Percentiles rank a stretch among this genome's conserved stretches.
Conservation (phyloP, 352 stramenopile genomes). For the Pythium utonaiense region DNA sequence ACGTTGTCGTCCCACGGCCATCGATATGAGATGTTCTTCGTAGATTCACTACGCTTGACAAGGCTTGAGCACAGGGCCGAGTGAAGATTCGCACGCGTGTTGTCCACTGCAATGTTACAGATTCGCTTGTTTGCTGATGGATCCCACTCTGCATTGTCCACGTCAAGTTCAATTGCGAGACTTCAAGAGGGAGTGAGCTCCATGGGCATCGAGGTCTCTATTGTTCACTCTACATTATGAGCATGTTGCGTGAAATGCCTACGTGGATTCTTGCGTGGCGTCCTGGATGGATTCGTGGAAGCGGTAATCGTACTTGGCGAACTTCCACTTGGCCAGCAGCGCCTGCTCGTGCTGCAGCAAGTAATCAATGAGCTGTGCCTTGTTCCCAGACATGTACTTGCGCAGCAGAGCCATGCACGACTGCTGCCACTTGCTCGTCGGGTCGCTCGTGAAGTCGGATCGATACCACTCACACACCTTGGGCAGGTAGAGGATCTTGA, state of each 20-base stretch:
- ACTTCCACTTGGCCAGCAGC: constrained; percentile 44
- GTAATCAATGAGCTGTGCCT: constrained; percentile 37
- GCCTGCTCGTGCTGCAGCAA: constrained; percentile 29
- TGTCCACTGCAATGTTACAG: not conserved
- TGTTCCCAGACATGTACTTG: constrained; percentile 29
- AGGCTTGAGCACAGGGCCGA: not conserved
- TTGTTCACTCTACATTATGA: not conserved
- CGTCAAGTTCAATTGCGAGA: not conserved
- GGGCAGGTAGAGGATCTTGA: constrained; percentile 39
- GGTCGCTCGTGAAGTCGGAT: constrained; percentile 33
- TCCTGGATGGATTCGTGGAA: constrained; percentile 40
- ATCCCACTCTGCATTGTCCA: not conserved
- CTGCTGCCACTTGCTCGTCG: constrained; percentile 16
- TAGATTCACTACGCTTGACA: not conserved
- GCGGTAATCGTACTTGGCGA: constrained; percentile 48
- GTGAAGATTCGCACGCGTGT: not conserved
- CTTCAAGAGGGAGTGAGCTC: not conserved
- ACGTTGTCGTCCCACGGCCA: not conserved
- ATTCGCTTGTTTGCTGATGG: constrained; percentile 1
- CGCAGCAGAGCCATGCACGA: constrained; percentile 30
- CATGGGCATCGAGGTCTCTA: not conserved
- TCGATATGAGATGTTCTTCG: not conserved
- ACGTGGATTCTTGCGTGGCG: constrained; percentile 1
- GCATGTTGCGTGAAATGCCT: not conserved
- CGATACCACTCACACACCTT: constrained; percentile 61